Percentiles rank a stretch among this genome's conserved stretches.
phyloP scores from a whole-genome alignment of 345 rosid genomes.

The Brassica carinata region DNA sequence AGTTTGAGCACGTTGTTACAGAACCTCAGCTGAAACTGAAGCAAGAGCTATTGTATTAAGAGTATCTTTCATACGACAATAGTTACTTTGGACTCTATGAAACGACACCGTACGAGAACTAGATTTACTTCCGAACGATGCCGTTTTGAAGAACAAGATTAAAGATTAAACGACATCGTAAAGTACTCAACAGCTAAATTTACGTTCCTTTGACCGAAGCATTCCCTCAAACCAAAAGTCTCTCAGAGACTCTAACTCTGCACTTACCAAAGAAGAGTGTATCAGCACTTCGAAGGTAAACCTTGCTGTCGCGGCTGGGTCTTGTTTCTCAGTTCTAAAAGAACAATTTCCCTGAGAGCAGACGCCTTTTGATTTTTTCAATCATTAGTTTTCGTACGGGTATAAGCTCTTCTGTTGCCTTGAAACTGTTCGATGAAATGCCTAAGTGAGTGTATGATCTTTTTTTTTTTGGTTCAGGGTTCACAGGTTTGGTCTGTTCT shows the following conservation, averaged over 20 bases:
- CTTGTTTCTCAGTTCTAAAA: neutral
- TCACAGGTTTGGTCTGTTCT: neutral
- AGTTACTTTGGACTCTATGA: no score
- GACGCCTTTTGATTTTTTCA: neutral
- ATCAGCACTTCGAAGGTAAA: neutral
- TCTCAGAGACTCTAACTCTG: neutral
- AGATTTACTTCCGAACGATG: neutral
- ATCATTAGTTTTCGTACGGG: neutral
- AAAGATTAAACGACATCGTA: neutral
- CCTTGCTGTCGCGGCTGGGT: neutral
- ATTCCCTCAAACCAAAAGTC: neutral
- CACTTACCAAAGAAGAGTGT: neutral
- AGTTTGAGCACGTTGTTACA: neutral
- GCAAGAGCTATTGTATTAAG: neutral
- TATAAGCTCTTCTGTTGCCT: constrained; percentile 5
- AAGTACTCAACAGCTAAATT: no score
- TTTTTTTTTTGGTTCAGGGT: constrained; percentile 9
- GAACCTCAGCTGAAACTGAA: neutral
- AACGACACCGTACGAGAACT: neutral
- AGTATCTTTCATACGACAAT: no score
- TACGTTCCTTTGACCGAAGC: neutral
- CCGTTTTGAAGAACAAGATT: neutral
- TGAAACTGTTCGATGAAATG: constrained; percentile 38
- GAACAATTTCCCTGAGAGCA: neutral
- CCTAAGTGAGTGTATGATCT: neutral